phyloP scores from a whole-genome alignment of 78 protist genomes.

The Guillardia theta region DNA sequence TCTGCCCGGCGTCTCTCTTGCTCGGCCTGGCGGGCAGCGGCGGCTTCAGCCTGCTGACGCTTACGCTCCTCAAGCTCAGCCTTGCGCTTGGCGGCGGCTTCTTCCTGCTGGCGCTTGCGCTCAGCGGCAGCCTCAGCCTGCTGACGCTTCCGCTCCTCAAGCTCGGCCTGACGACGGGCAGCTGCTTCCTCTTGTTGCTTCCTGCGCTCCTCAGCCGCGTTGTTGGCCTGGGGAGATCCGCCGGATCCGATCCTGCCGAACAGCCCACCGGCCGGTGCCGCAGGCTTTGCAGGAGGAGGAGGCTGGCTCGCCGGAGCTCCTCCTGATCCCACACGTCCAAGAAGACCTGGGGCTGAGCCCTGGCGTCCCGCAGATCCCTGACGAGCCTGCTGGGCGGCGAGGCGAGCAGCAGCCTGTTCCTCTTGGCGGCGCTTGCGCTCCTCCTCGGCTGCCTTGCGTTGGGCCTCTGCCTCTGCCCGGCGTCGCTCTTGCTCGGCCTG shows the following conservation, averaged over 20 bases:
- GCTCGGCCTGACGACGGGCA: not conserved
- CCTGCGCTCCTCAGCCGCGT: not conserved
- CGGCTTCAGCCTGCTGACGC: not conserved
- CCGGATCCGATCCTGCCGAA: not conserved
- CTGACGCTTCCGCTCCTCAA: not conserved
- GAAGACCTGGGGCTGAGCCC: not conserved
- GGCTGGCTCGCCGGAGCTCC: not conserved
- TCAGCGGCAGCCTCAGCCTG: not conserved
- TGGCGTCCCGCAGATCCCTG: not conserved
- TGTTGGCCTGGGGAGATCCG: too few species aligned
- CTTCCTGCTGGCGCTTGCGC: not conserved
- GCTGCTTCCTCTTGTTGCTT: not conserved
- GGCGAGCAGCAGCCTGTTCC: not conserved
- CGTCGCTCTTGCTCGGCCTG: not conserved
- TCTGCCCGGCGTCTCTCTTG: not conserved
- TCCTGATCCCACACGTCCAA: not conserved
- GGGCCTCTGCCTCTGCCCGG: not conserved
- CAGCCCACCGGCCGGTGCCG: not conserved
- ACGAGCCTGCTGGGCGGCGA: not conserved
- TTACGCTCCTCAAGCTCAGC: not conserved
- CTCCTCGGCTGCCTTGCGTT: not conserved
- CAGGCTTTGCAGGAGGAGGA: not conserved
- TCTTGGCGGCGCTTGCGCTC: not conserved
- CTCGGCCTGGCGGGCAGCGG: constrained; percentile 4
- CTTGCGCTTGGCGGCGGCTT: not conserved